Conservation (phyloP, 768 basidiomycete species). For the Tephrocybe sp. region DNA sequence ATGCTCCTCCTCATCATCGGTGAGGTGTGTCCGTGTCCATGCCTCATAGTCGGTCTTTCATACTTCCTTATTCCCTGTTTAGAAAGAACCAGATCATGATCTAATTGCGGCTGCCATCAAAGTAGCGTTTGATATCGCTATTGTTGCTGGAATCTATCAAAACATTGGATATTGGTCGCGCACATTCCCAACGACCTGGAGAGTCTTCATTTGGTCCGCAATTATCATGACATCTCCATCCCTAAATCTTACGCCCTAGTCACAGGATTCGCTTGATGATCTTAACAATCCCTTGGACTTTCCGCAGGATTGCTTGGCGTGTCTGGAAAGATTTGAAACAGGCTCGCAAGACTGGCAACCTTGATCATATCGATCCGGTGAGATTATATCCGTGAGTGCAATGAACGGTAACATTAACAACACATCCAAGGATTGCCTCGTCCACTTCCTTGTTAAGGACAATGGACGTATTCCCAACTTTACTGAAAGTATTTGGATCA, state of each 20-base stretch:
- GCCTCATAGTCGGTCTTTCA: background rate
- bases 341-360: constrained; percentile 3
- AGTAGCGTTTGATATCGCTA: constrained; percentile 5
- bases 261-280: constrained; percentile 6
- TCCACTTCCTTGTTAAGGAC: background rate
- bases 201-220: constrained; percentile 5
- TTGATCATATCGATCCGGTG: constrained; percentile 12
- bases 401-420: background rate
- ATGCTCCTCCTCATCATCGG: constrained; percentile 12
- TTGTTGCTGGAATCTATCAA: constrained; percentile 9
- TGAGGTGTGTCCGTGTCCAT: constrained; percentile 3
- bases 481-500: constrained; percentile 6
- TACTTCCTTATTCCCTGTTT: background rate
- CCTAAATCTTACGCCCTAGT: background rate
- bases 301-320: constrained; percentile 4
- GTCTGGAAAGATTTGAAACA: constrained; percentile 8
- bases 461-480: constrained; percentile 5
- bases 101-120: constrained; percentile 9
- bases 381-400: background rate
- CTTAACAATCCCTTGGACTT: constrained; percentile 11
- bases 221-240: background rate
- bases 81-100: constrained; percentile 6
- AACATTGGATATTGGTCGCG: constrained; percentile 11
- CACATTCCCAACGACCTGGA: constrained; percentile 10
- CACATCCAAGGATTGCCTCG: constrained; percentile 6